Percentiles rank a stretch among this genome's conserved stretches.
Evolutionary conservation across 176 grass and related monocot species (phyloP).

Genomic region (Oryza coarctata): DNA sequence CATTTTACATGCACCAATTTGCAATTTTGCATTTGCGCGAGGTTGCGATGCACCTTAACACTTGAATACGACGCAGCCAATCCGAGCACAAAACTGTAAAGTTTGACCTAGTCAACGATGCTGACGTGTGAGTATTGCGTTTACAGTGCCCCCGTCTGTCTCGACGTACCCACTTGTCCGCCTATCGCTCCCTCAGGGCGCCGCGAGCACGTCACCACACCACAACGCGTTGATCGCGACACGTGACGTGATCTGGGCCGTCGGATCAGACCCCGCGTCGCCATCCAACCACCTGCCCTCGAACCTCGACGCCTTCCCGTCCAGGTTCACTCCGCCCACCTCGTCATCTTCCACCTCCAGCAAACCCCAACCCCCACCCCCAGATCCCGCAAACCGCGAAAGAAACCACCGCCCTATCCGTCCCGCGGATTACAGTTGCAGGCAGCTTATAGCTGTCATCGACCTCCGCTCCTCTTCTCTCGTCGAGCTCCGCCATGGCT

Average conservation of each 20-base stretch:
- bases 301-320: slow-evolving; percentile 56
- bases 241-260: not conserved
- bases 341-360: slow-evolving; percentile 33
- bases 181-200: slow-evolving; percentile 6
- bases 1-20: no score
- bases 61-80: no score
- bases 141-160: no score
- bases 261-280: slow-evolving; percentile 22
- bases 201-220: slow-evolving; percentile 37
- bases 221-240: not conserved
- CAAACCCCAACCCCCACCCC: not conserved
- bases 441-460: not conserved
- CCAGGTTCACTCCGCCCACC: slow-evolving; percentile 47
- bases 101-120: not conserved
- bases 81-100: no score
- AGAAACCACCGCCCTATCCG: slow-evolving; percentile 24
- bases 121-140: not conserved
- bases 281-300: slow-evolving; percentile 1
- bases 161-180: not conserved
- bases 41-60: no score
- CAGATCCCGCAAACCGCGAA: slow-evolving; percentile 41
- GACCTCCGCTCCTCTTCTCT: not conserved
- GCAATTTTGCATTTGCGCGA: no score
- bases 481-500: slow-evolving; percentile 4
- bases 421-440: no score